Evolutionary conservation across 2,329 filamentous ascomycete genomes (phyloP).

Genomic region (Trichoderma koningiopsis): DNA sequence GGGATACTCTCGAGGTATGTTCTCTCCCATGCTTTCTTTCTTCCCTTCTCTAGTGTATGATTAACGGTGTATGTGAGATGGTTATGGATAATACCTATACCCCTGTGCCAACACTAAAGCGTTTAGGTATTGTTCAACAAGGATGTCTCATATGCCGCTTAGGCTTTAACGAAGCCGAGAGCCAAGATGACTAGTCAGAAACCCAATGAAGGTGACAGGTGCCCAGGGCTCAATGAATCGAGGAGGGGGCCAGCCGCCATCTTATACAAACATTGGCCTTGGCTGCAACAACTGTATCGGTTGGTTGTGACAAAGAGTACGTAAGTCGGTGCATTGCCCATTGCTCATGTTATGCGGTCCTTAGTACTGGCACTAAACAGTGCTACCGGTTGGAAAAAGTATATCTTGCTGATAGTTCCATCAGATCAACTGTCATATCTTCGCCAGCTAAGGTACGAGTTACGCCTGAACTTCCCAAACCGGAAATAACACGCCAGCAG

Average conservation of each 20-base stretch:
- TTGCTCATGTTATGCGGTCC: not conserved
- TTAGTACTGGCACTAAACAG: not conserved
- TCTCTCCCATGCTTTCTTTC: not conserved
- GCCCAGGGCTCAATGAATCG: not conserved
- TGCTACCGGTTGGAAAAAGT: not conserved
- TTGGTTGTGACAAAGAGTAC: not conserved
- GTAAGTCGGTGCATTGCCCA: not conserved
- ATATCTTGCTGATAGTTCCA: not conserved
- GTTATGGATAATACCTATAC: not conserved
- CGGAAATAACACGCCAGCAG: not conserved
- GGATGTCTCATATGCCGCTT: not conserved
- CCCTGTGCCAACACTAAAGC: not conserved
- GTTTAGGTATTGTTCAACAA: not conserved
- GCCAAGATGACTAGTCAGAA: constrained; percentile 12
- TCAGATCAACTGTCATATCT: not conserved
- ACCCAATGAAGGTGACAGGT: not conserved
- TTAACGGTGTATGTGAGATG: not conserved
- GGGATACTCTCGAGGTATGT: not conserved
- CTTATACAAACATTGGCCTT: constrained; percentile 3
- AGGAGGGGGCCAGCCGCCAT: not conserved
- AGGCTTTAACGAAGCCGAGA: not conserved
- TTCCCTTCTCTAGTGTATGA: not conserved
- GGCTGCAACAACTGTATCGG: not conserved
- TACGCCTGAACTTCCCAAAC: constrained; percentile 11
- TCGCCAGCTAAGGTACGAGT: constrained; percentile 7